These are phyloP conservation scores for Chaetomiaceae sp. DNA, from an alignment of 2,329 filamentous ascomycete species.

Conservation along the genomic window DNA sequence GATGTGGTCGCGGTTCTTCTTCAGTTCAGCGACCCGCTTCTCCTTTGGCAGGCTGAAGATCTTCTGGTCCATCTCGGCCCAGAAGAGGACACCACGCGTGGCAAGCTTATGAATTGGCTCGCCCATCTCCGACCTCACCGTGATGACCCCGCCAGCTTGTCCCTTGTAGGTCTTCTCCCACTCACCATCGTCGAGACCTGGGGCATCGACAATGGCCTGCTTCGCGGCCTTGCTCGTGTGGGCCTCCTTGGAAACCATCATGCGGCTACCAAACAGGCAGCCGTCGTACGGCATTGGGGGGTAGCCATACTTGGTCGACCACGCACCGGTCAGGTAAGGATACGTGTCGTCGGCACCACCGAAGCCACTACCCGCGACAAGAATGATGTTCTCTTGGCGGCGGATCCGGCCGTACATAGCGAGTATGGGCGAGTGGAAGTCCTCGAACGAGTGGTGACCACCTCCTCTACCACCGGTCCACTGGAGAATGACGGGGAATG, in stretches of 20 bases:
- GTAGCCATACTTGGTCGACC: constrained; percentile 83
- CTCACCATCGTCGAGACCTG: constrained; percentile 72
- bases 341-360: constrained; percentile 87
- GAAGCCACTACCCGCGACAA: constrained; percentile 88
- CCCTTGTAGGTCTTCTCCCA: constrained; percentile 96
- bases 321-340: constrained; percentile 83
- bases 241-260: constrained; percentile 93
- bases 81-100: constrained; percentile 91
- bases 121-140: constrained; percentile 97
- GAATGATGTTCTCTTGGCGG: constrained; percentile 78
- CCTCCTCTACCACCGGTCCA: constrained; percentile 94
- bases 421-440: constrained; percentile 88
- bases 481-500: constrained; percentile 87
- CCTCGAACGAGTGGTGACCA: constrained; percentile 91
- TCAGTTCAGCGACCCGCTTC: constrained; percentile 81
- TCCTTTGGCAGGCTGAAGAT: constrained; percentile 96
- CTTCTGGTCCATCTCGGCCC: constrained; percentile 98
- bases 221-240: constrained; percentile 84
- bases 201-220: constrained; percentile 82
- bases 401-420: constrained; percentile 89
- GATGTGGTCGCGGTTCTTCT: constrained; percentile 84
- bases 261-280: constrained; percentile 82
- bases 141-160: constrained; percentile 87
- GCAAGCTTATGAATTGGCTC: constrained; percentile 99
- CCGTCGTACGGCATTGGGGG: constrained; percentile 94